phyloP scores from a whole-genome alignment of 176 grass and related monocot species.

The bread wheat (Triticum aestivum) region IWGSC_CS_RefSeq_v2.1 NC_057804.1:226568647-226569146 shows the following conservation, averaged over 20 bases:
- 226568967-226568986: background rate
- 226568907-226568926: background rate
- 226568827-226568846: background rate
- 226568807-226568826: background rate
- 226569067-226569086: background rate
- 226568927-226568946: background rate
- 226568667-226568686: background rate
- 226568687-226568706: background rate
- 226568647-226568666: background rate
- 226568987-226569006: background rate
- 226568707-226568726: background rate
- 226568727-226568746: background rate
- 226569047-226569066: background rate
- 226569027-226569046: background rate
- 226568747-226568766: background rate
- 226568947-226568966: background rate
- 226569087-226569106: background rate
- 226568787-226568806: background rate
- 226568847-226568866: background rate
- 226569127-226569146: background rate
- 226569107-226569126: background rate
- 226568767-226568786: background rate
- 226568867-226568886: background rate
- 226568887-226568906: background rate
- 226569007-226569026: background rate